Conservation (phyloP, 305 asterid species). For the Fraxinus paxiana region DNA sequence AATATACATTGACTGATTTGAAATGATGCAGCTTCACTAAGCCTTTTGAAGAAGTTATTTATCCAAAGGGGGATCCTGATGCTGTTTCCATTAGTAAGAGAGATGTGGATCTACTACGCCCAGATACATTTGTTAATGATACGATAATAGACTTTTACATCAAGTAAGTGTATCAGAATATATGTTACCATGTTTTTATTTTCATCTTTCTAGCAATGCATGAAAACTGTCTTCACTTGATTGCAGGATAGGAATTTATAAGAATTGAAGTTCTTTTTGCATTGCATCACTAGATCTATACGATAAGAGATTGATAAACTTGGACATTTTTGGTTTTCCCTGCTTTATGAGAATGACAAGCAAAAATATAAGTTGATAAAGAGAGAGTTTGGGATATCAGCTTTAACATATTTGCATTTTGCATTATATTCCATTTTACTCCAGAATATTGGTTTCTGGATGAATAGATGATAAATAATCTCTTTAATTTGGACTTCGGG, state of each 20-base stretch:
- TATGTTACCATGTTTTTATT: constrained; percentile 11
- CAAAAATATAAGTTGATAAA: neutral
- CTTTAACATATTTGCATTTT: neutral
- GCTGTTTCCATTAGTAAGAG: constrained; percentile 85
- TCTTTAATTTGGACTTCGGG: constrained; percentile 1
- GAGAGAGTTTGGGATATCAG: neutral
- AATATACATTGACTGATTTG: constrained; percentile 5
- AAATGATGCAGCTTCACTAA: constrained; percentile 53
- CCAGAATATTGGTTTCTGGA: constrained; percentile 5
- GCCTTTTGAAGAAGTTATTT: constrained; percentile 77
- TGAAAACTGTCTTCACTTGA: neutral
- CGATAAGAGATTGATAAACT: neutral
- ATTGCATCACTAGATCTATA: neutral
- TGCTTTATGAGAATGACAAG: neutral
- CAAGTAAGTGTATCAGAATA: constrained; percentile 53
- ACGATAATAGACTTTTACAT: constrained; percentile 89
- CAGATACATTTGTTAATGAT: constrained; percentile 88
- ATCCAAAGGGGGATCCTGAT: constrained; percentile 90
- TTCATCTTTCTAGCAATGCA: neutral
- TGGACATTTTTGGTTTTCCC: constrained; percentile 1
- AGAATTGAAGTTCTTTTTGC: neutral
- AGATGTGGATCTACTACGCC: constrained; percentile 78
- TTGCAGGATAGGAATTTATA: neutral
- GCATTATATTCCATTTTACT: constrained; percentile 13
- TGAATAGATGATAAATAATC: neutral